Percentiles rank a stretch among this genome's conserved stretches.
Conservation (phyloP, 2,329 filamentous ascomycete genomes). For the Thelonectria olida region DNA sequence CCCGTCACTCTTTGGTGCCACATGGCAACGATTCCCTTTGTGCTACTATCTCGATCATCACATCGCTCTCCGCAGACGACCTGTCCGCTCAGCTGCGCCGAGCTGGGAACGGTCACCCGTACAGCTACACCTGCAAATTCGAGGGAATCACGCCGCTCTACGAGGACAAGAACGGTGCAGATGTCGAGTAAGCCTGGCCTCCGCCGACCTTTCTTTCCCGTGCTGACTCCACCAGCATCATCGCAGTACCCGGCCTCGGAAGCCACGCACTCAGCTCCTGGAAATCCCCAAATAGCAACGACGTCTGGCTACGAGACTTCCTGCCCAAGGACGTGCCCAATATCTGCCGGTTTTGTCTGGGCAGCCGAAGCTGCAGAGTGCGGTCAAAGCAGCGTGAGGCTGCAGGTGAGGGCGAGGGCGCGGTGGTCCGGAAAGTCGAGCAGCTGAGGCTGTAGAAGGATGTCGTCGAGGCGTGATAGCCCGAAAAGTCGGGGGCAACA, state of each 20-base stretch:
- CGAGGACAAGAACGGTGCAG: slow-evolving; percentile 13
- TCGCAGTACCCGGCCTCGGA: slow-evolving; percentile 42
- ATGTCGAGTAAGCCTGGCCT: slow-evolving; percentile 32
- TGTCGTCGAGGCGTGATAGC: background rate
- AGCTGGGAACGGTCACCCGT: background rate
- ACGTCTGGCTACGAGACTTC: slow-evolving; percentile 44
- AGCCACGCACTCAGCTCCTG: slow-evolving; percentile 43
- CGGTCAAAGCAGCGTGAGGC: background rate
- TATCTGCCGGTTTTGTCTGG: no score
- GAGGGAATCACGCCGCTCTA: slow-evolving; percentile 41
- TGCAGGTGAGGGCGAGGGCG: background rate
- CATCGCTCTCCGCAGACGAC: slow-evolving; percentile 4
- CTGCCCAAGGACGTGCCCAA: slow-evolving; percentile 35
- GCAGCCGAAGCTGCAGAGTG: slow-evolving; percentile 22
- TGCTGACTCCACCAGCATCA: slow-evolving; percentile 29
- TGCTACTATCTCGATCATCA: slow-evolving; percentile 9
- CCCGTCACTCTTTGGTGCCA: background rate
- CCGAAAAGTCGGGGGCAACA: background rate
- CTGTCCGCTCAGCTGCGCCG: background rate
- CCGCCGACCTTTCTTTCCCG: background rate
- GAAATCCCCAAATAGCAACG: slow-evolving; percentile 34
- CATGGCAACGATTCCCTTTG: background rate
- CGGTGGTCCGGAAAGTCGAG: background rate
- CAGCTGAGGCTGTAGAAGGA: background rate
- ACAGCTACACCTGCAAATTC: slow-evolving; percentile 22